Percentiles rank a stretch among this genome's conserved stretches.
Conservation (phyloP, 2,329 filamentous ascomycete species). For the Macroventuria anomochaeta region DNA sequence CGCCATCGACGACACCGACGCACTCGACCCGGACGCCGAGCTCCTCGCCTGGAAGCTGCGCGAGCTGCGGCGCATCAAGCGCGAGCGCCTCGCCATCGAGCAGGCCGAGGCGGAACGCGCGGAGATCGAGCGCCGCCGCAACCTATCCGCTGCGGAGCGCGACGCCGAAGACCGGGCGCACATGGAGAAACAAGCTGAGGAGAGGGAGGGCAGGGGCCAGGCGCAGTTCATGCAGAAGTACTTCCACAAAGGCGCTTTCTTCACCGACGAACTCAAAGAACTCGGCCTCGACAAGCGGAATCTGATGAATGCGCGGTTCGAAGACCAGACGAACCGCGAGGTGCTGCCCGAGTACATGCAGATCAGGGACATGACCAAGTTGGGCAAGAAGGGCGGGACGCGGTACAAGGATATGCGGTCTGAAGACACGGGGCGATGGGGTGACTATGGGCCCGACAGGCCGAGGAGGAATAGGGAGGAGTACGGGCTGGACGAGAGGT, state of each 20-base stretch:
- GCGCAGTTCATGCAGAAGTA: slow-evolving; percentile 95
- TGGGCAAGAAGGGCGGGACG: slow-evolving; percentile 89
- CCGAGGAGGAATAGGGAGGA: slow-evolving; percentile 50
- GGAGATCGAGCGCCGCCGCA: slow-evolving; percentile 85
- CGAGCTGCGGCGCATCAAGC: slow-evolving; percentile 86
- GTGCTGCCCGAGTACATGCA: slow-evolving; percentile 90
- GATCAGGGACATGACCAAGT: slow-evolving; percentile 88
- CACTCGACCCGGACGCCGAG: slow-evolving; percentile 84
- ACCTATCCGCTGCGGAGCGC: slow-evolving; percentile 85
- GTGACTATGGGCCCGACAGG: slow-evolving; percentile 63
- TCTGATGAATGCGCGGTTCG: slow-evolving; percentile 84
- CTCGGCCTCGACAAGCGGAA: slow-evolving; percentile 80
- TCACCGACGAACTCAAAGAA: slow-evolving; percentile 77
- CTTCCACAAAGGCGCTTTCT: slow-evolving; percentile 96
- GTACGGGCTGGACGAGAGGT: slow-evolving; percentile 67
- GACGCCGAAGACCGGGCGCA: slow-evolving; percentile 82
- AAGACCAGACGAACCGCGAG: slow-evolving; percentile 83
- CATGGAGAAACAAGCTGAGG: slow-evolving; percentile 78
- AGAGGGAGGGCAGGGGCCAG: slow-evolving; percentile 75
- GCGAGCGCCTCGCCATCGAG: slow-evolving; percentile 85
- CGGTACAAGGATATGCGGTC: slow-evolving; percentile 86
- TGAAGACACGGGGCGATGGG: slow-evolving; percentile 93
- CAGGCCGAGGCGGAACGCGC: slow-evolving; percentile 82
- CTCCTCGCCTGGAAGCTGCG: slow-evolving; percentile 92
- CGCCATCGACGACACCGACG: slow-evolving; percentile 89